Evolutionary conservation across 2,329 filamentous ascomycete genomes (phyloP).

Genomic region (Fusarium miscanthi): DNA sequence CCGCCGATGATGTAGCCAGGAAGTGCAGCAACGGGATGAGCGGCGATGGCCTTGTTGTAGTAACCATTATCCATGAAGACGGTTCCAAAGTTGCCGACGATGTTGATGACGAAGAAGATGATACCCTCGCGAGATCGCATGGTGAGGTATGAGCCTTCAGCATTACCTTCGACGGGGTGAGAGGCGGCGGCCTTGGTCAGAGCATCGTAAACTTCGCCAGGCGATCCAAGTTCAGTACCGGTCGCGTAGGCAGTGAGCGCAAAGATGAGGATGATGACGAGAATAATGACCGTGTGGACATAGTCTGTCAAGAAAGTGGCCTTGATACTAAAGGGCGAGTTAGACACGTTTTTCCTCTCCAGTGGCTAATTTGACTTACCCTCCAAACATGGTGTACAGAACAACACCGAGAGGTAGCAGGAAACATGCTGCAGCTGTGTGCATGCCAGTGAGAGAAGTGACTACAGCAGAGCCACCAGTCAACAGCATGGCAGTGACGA

Average conservation of each 20-base stretch:
- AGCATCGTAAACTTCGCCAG: slow-evolving; percentile 80
- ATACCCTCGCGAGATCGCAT: slow-evolving; percentile 79
- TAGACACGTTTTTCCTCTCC: rapidly evolving
- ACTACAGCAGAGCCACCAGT: slow-evolving; percentile 78
- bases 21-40: slow-evolving; percentile 84
- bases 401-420: slow-evolving; percentile 80
- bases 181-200: slow-evolving; percentile 73
- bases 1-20: slow-evolving; percentile 91
- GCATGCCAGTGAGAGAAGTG: slow-evolving; percentile 55
- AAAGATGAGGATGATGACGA: slow-evolving; percentile 89
- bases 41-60: slow-evolving; percentile 94
- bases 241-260: slow-evolving; percentile 84
- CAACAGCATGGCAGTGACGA: slow-evolving; percentile 89
- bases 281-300: slow-evolving; percentile 81
- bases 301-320: slow-evolving; percentile 89
- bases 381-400: slow-evolving; percentile 77
- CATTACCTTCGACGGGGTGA: slow-evolving; percentile 84
- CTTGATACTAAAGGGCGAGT: slow-evolving; percentile 69
- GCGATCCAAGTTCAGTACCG: slow-evolving; percentile 77
- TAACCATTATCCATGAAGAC: slow-evolving; percentile 89
- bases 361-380: not conserved
- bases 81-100: slow-evolving; percentile 83
- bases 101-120: slow-evolving; percentile 93
- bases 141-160: slow-evolving; percentile 84
- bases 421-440: slow-evolving; percentile 84